Evolutionary conservation across 2,329 filamentous ascomycete species (phyloP).

Genomic region (Amphichorda felina): DNA sequence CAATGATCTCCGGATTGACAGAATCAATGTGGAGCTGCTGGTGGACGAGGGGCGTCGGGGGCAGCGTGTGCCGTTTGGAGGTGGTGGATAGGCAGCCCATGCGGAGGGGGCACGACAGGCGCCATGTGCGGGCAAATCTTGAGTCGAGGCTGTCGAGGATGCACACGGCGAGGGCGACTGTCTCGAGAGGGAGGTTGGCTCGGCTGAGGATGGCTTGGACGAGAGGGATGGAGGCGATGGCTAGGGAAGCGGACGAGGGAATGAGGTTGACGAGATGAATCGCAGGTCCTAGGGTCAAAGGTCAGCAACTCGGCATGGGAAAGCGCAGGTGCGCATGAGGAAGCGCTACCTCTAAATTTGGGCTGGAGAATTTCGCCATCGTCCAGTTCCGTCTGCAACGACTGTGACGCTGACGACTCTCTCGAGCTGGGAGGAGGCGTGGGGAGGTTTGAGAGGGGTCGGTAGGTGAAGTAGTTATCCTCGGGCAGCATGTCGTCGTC

Average conservation of each 20-base stretch:
- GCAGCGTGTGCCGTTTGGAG: slow-evolving; percentile 35
- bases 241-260: slow-evolving; percentile 49
- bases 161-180: slow-evolving; percentile 52
- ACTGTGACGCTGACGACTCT: slow-evolving; percentile 29
- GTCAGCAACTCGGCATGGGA: neutral
- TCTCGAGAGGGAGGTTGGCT: slow-evolving; percentile 46
- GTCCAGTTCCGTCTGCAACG: slow-evolving; percentile 27
- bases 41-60: slow-evolving; percentile 21
- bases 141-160: slow-evolving; percentile 53
- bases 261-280: slow-evolving; percentile 56
- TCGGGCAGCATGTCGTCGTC: slow-evolving; percentile 30
- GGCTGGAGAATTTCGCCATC: slow-evolving; percentile 30
- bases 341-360: slow-evolving; percentile 22
- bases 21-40: slow-evolving; percentile 45
- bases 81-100: slow-evolving; percentile 6
- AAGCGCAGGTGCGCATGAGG: neutral
- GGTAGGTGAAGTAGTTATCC: slow-evolving; percentile 50
- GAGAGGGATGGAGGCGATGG: slow-evolving; percentile 41
- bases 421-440: slow-evolving; percentile 49
- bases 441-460: slow-evolving; percentile 55
- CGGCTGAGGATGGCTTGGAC: slow-evolving; percentile 50
- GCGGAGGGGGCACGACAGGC: slow-evolving; percentile 42
- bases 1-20: slow-evolving; percentile 49
- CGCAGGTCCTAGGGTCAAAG: slow-evolving; percentile 39
- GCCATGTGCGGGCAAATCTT: slow-evolving; percentile 51